Evolutionary conservation across 768 basidiomycete species (phyloP), one percentile per base, ranked within the genome.

Genomic region (Tylopilus plumbeoviolaceoides): DNA sequence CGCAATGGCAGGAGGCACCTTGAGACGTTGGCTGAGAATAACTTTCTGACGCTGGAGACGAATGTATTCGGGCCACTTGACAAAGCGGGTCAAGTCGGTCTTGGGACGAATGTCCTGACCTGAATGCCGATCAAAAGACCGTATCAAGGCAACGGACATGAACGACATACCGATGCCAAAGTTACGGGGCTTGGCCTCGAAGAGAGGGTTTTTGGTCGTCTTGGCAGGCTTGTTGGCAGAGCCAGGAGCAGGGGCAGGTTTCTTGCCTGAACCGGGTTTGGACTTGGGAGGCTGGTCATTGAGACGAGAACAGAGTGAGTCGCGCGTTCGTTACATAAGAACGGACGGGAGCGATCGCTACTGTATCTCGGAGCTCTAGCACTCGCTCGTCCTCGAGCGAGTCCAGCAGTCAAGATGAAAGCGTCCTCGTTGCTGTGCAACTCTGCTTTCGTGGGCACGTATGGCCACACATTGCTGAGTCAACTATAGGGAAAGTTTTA

Each of bases 1-100:
- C 46, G 94, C 91, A 64, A 99, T 95, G 62, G 95, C 91, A 39
- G 95, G 95, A 61, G 95, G 95, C 27, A 97, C 94, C 83, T 98
- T 98, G 63, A 98, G 80, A 66, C 95, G 91, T 76, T 98, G 93
- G 82, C 90, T 78, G 55, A 98, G 87, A 75, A 98, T 95, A 66
- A 98, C 92, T 78, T 97, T 98, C 75, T 98, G 94, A 70, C 95
- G 86, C 70, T 98, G 95, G 44, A 98, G 87, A 67, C 94, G 91
- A 62, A 98, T 84, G 69, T 98, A 98, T 77, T 95, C 92, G 62
- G 95, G 95, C 95, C 95, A 98, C 73, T 97, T 98, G 76, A 98
- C 91, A 77, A 98, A 98, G 71, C 95, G 91, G 53, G 91, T 95
- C 60, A 98, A 75, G 75, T 98, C 95, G 50, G 82, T 82, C 70